These are phyloP conservation scores for Onygenales sp. DNA, from an alignment of 2,329 filamentous ascomycete genomes.

Conservation along the genomic window DNA sequence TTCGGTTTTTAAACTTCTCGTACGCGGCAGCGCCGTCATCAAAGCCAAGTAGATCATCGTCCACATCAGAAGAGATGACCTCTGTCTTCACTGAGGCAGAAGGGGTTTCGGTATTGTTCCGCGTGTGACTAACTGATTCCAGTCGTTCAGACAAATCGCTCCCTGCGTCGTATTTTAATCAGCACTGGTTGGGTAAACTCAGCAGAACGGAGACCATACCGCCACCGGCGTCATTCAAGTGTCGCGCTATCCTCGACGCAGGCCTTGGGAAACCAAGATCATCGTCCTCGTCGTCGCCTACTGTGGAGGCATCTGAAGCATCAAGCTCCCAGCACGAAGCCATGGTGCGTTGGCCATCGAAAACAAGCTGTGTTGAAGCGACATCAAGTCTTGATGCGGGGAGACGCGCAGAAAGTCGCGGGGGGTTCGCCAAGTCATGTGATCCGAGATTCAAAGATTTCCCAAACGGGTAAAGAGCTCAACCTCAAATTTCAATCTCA, in stretches of 20 bases:
- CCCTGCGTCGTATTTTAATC: neutral
- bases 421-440: conserved; percentile 1
- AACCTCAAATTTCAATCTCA: conserved; percentile 1
- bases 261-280: conserved; percentile 30
- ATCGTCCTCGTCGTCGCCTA: conserved; percentile 26
- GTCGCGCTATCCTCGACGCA: neutral
- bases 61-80: conserved; percentile 14
- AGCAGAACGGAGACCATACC: neutral
- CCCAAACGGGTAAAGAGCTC: conserved; percentile 18
- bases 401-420: neutral
- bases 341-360: conserved; percentile 11
- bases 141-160: neutral
- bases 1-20: conserved; percentile 54
- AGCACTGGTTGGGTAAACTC: neutral
- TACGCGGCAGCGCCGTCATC: conserved; percentile 42
- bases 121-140: neutral
- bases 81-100: conserved; percentile 2
- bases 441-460: conserved; percentile 5
- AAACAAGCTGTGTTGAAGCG: neutral
- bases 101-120: conserved; percentile 2
- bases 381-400: neutral
- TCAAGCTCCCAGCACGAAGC: conserved; percentile 17
- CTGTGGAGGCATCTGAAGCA: conserved; percentile 17
- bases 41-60: conserved; percentile 23
- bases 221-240: neutral